Evolutionary conservation across 768 basidiomycete genomes (phyloP).

Genomic region (Lentinula boryana): DNA sequence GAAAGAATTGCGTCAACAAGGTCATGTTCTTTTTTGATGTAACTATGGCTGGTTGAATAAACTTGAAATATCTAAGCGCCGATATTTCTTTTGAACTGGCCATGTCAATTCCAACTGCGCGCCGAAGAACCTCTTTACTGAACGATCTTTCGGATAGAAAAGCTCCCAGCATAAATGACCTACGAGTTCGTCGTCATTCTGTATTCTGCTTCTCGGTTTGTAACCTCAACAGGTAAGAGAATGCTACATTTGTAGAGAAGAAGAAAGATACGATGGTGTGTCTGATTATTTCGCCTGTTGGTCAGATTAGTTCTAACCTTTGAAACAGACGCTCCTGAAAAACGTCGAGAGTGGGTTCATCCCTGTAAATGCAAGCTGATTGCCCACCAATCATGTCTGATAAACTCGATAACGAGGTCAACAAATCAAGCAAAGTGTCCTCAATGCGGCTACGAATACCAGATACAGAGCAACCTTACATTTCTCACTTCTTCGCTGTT

Average conservation of each 20-base stretch:
- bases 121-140: background rate
- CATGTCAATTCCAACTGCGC: background rate
- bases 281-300: background rate
- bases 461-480: background rate
- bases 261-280: slow-evolving; percentile 4
- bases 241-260: slow-evolving; percentile 6
- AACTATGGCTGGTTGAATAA: too few relatives aligned
- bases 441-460: slow-evolving; percentile 3
- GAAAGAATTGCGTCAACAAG: too few relatives aligned
- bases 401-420: background rate
- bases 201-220: background rate
- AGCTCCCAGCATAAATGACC: slow-evolving; percentile 2
- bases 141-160: background rate
- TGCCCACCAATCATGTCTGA: slow-evolving; percentile 8
- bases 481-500: background rate
- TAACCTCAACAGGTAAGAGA: background rate
- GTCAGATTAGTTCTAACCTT: background rate
- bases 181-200: slow-evolving; percentile 2
- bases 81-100: background rate
- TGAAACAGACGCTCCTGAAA: background rate
- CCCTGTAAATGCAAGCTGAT: slow-evolving; percentile 10
- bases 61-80: background rate
- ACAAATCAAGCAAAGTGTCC: background rate
- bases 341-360: slow-evolving; percentile 7
- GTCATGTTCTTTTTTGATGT: too few relatives aligned